Evolutionary conservation across 805 yeast genomes (phyloP), one percentile per base, ranked within the genome.

Genomic region (Lachancea lanzarotensis): DNA sequence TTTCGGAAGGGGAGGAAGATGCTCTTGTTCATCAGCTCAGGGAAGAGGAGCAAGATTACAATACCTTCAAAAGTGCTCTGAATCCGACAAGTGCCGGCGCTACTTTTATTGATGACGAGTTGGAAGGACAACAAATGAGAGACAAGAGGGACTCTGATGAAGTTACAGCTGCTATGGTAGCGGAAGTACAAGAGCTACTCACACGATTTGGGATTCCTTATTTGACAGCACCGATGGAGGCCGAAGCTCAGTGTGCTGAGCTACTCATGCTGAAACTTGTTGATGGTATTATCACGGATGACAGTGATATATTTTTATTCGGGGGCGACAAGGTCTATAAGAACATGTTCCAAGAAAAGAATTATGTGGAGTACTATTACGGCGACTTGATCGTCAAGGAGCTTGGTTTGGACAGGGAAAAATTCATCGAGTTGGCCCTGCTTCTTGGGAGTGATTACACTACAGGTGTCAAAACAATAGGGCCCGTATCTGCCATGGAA

Each of bases 201-300:
- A 76, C 84, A 25, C 66, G 91, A 43, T 93, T 93, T 70, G 98
- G 98, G 1, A 84, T 93, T 3, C 99, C 99, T 0, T 93, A 79
- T 53, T 75, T 93, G 9, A 86, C 95, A 0, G 97, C 98, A 0
- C 99, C 98, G 1, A 88, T 88, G 90, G 99, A 93, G 65, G 98
- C 98, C 1, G 99, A 93, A 67, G 98, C 98, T 0, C 98, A 93
- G 58, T 93, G 99, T 67, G 96, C 96, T 0, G 86, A 83, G 52
- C 66, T 93, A 6, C 63, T 79, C 33, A 58, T 64, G n/a, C 62
- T 89, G 18, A 78, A 75, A 0, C 68, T 93, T 16, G 96, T 91
- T 3, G 98, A 93, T 63, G 99, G 98, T 0, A 83, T 93, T 5
- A 82, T 93, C 19, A 93, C 98, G 0, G 99, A 93, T 66, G 99